Conservation (phyloP, 1,284 basidiomycete species). For the Polyporus tsugae region DNA sequence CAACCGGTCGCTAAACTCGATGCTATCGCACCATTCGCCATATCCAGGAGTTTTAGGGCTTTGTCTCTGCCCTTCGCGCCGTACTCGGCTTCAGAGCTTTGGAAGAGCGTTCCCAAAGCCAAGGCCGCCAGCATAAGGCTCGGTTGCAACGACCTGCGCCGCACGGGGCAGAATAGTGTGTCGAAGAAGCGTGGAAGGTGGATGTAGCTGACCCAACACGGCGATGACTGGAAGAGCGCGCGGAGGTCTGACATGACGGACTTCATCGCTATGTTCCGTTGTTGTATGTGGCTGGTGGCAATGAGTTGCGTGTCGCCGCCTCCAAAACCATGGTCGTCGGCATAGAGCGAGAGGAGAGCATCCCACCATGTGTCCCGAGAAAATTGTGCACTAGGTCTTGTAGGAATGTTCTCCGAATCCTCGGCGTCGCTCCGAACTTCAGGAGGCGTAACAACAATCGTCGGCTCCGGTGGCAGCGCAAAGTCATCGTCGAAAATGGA, state of each 20-base stretch:
- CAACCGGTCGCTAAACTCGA: conserved; percentile 72
- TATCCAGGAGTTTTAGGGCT: conserved; percentile 66
- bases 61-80: conserved; percentile 53
- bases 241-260: conserved; percentile 64
- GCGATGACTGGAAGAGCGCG: conserved; percentile 66
- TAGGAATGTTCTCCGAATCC: conserved; percentile 13
- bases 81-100: conserved; percentile 67
- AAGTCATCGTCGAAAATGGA: neutral
- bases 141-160: conserved; percentile 68
- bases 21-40: conserved; percentile 73
- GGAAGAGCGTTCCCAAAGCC: conserved; percentile 71
- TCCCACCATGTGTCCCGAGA: conserved; percentile 82
- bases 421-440: conserved; percentile 3
- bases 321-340: conserved; percentile 42
- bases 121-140: conserved; percentile 68
- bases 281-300: conserved; percentile 44
- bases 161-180: conserved; percentile 59
- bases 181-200: conserved; percentile 72
- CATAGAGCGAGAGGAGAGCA: conserved; percentile 66
- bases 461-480: neutral
- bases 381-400: conserved; percentile 66
- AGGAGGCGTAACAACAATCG: conserved; percentile 9
- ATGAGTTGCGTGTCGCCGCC: conserved; percentile 36
- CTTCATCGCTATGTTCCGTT: conserved; percentile 55
- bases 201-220: conserved; percentile 77